phyloP scores from a whole-genome alignment of 306 rosid species.

The Hippophae tibetana region DNA sequence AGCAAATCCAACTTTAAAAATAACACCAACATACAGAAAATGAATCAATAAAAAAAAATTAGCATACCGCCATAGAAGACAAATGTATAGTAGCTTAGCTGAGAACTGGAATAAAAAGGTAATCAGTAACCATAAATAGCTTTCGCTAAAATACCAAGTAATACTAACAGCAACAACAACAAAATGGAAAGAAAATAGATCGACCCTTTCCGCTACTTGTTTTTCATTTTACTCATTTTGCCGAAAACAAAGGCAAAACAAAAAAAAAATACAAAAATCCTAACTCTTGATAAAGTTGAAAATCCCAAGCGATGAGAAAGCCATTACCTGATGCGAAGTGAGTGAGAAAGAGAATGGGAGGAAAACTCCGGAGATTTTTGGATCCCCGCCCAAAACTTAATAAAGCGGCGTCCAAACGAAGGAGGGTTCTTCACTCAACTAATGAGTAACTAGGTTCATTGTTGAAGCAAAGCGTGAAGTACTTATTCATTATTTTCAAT shows the following conservation, averaged over 20 bases:
- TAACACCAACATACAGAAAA: background rate
- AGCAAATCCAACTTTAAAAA: background rate
- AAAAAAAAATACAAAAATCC: conserved; percentile 17
- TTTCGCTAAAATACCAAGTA: background rate
- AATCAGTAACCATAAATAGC: background rate
- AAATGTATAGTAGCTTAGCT: conserved; percentile 15
- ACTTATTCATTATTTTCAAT: background rate
- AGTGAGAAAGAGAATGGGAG: background rate
- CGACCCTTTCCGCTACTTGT: background rate
- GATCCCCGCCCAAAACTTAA: conserved; percentile 25
- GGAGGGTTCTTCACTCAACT: background rate
- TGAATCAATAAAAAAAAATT: background rate
- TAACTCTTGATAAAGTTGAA: background rate
- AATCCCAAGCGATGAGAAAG: conserved; percentile 5
- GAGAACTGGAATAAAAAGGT: conserved; percentile 12
- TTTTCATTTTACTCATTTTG: conserved; percentile 3
- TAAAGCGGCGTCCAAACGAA: conserved; percentile 12
- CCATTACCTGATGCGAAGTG: conserved; percentile 13
- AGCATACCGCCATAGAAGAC: conserved; percentile 55
- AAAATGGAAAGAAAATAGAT: background rate
- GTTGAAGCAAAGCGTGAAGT: background rate
- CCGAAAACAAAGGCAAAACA: background rate
- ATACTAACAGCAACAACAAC: background rate
- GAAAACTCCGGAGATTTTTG: conserved; percentile 2
- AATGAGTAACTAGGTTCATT: background rate